phyloP scores from a whole-genome alignment of 495 filamentous ascomycete species.

The Tuber brumale region DNA sequence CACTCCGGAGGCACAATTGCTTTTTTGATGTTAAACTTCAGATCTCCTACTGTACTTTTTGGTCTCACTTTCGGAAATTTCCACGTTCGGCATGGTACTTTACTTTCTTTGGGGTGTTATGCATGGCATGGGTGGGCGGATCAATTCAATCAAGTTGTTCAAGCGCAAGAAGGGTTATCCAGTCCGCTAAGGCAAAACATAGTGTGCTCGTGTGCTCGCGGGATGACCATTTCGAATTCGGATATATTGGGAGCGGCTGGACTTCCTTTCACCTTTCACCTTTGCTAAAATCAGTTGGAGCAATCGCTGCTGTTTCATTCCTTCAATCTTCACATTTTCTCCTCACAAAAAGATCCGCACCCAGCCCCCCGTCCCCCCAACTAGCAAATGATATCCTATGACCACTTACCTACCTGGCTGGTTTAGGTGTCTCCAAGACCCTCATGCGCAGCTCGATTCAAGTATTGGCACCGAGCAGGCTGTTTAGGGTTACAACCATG shows the following conservation, averaged over 20 bases:
- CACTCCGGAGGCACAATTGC: neutral
- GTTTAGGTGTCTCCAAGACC: neutral
- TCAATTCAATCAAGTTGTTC: neutral
- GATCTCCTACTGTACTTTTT: slow-evolving; percentile 4
- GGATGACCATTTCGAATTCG: neutral
- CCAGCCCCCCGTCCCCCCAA: neutral
- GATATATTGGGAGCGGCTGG: neutral
- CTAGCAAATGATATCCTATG: neutral
- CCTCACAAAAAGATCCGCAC: neutral
- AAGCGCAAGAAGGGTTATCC: neutral
- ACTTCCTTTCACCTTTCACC: neutral
- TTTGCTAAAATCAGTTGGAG: neutral
- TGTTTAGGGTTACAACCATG: neutral
- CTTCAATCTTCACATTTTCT: neutral
- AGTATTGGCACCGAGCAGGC: neutral
- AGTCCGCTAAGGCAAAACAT: neutral
- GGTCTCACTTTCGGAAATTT: neutral
- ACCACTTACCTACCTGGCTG: neutral
- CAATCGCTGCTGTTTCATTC: neutral
- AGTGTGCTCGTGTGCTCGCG: neutral
- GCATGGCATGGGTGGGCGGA: slow-evolving; percentile 4
- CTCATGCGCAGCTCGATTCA: neutral
- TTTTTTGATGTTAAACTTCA: neutral
- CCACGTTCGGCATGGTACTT: neutral
- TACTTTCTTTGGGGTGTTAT: neutral